Evolutionary conservation across 371 early-diverging fungal species (phyloP).

Genomic region (Coemansia sp.): DNA sequence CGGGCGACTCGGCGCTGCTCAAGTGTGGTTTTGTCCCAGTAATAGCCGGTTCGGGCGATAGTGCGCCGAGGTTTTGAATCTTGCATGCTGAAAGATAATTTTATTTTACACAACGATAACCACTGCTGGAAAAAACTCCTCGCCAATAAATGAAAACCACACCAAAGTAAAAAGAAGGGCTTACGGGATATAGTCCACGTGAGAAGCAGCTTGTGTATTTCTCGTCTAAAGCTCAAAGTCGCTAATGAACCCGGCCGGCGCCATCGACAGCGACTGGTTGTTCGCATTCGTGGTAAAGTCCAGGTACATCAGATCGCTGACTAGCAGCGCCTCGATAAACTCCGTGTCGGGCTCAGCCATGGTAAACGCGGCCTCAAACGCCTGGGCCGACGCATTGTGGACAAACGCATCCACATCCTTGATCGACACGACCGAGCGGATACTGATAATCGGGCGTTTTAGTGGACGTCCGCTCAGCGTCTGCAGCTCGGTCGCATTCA

Average conservation of each 20-base stretch:
- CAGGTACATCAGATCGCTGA: conserved; percentile 64
- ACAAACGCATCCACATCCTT: conserved; percentile 76
- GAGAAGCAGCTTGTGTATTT: neutral
- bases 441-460: conserved; percentile 74
- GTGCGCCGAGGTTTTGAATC: neutral
- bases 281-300: conserved; percentile 15
- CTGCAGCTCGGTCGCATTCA: conserved; percentile 14
- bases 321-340: conserved; percentile 74
- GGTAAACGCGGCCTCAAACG: conserved; percentile 70
- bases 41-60: neutral
- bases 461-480: conserved; percentile 30
- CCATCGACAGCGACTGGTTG: neutral
- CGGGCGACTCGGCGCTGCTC: conserved; percentile 35
- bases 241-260: neutral
- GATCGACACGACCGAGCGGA: conserved; percentile 65
- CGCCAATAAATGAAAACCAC: no score
- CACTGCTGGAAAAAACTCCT: neutral
- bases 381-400: conserved; percentile 67
- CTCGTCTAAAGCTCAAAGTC: conserved; percentile 5
- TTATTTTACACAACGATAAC: neutral
- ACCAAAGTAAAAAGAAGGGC: neutral
- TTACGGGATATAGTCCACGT: conserved; percentile 1
- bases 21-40: conserved; percentile 43
- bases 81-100: neutral
- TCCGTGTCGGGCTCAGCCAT: conserved; percentile 70